Percentiles rank a stretch among this genome's conserved stretches.
Evolutionary conservation across 495 filamentous ascomycete genomes (phyloP).

Genomic region (Lasiosphaeria hispida): DNA sequence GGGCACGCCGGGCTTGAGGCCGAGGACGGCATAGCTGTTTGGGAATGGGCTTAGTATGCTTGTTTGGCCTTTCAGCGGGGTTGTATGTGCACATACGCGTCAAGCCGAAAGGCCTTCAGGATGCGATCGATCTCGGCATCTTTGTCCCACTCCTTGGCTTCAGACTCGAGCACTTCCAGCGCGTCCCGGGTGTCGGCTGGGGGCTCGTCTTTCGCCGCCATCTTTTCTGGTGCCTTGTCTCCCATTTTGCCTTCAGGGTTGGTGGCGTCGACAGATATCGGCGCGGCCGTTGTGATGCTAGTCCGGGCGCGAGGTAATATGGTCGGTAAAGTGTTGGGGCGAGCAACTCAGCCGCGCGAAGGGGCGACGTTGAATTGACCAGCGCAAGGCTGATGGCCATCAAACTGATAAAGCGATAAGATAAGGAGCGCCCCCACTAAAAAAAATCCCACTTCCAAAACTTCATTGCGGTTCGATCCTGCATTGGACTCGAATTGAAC

Average conservation of each 20-base stretch:
- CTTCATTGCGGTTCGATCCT: background rate
- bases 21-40: slow-evolving; percentile 83
- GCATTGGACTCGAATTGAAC: background rate
- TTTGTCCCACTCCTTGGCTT: slow-evolving; percentile 90
- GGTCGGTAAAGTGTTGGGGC: background rate
- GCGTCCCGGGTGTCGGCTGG: slow-evolving; percentile 53
- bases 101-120: slow-evolving; percentile 80
- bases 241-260: too few species aligned
- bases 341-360: too few species aligned
- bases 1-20: slow-evolving; percentile 90
- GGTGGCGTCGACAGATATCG: too few species aligned
- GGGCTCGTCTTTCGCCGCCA: slow-evolving; percentile 24
- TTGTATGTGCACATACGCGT: slow-evolving; percentile 61
- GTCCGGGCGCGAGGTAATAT: too few species aligned
- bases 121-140: slow-evolving; percentile 97
- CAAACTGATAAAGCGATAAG: slow-evolving; percentile 23
- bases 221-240: slow-evolving; percentile 1
- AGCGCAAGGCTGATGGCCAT: background rate
- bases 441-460: slow-evolving; percentile 6
- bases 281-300: too few species aligned
- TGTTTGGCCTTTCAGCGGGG: slow-evolving; percentile 6
- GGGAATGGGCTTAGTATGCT: slow-evolving; percentile 11
- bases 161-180: slow-evolving; percentile 78
- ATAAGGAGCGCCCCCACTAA: slow-evolving; percentile 23
- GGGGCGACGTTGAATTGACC: background rate